Conservation (phyloP, 306 rosid species). For the Cyclanthera cordifolia region DNA sequence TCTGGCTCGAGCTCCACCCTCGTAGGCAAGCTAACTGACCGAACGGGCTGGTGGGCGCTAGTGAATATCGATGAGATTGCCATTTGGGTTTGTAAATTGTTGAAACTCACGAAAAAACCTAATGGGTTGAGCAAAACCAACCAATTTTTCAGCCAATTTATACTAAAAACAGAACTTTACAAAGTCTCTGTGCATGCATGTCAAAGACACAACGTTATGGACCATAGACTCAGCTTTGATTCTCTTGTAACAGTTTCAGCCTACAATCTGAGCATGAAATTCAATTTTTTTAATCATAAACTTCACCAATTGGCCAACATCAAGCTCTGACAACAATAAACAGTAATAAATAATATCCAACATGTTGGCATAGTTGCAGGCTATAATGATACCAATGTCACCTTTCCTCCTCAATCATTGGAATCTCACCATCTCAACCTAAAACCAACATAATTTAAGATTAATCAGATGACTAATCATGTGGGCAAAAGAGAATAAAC, state of each 20-base stretch:
- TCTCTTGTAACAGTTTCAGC: slow-evolving; percentile 23
- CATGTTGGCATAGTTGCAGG: slow-evolving; percentile 10
- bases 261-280: slow-evolving; percentile 9
- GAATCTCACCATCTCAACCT: slow-evolving; percentile 10
- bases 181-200: slow-evolving; percentile 7
- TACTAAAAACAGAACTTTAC: not conserved
- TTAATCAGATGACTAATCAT: slow-evolving; percentile 9
- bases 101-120: not conserved
- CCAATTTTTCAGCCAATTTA: not conserved
- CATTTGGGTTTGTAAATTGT: slow-evolving; percentile 10
- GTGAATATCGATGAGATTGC: slow-evolving; percentile 5
- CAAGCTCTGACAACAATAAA: slow-evolving; percentile 11
- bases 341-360: slow-evolving; percentile 7
- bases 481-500: not conserved
- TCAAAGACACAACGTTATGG: not conserved
- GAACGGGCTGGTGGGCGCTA: slow-evolving; percentile 33
- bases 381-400: slow-evolving; percentile 15
- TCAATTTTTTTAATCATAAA: slow-evolving; percentile 11
- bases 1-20: slow-evolving; percentile 44
- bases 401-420: slow-evolving; percentile 23
- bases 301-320: slow-evolving; percentile 7
- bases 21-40: slow-evolving; percentile 71
- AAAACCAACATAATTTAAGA: slow-evolving; percentile 9
- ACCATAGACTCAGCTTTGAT: slow-evolving; percentile 6
- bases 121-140: slow-evolving; percentile 11